Percentiles rank a stretch among this genome's conserved stretches.
These are phyloP conservation scores for Amanita inopinata DNA, from an alignment of 768 basidiomycete genomes.

Conservation along the genomic window DNA sequence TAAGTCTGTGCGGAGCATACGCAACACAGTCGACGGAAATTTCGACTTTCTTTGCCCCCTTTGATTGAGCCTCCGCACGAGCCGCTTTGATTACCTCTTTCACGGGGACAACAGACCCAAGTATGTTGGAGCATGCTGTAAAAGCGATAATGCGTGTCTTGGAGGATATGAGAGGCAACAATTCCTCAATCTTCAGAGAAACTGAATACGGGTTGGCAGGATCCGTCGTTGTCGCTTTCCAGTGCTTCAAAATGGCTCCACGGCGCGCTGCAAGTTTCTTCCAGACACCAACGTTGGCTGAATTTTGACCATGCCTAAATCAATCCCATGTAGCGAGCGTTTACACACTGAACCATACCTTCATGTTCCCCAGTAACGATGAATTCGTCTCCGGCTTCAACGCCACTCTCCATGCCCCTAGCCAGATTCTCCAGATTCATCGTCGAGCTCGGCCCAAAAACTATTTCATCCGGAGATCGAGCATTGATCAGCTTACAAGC, in stretches of 20 bases:
- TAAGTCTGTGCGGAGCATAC: conserved; percentile 62
- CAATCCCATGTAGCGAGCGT: background rate
- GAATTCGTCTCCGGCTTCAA: conserved; percentile 59
- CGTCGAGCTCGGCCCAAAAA: conserved; percentile 59
- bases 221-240: conserved; percentile 40
- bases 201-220: conserved; percentile 62
- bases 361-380: conserved; percentile 77
- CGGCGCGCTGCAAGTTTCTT: conserved; percentile 57
- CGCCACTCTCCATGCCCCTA: conserved; percentile 43
- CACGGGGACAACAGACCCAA: conserved; percentile 57
- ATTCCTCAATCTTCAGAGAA: conserved; percentile 38
- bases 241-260: conserved; percentile 46
- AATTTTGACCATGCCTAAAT: conserved; percentile 2
- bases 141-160: conserved; percentile 69
- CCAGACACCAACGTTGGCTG: conserved; percentile 73
- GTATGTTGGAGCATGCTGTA: conserved; percentile 66
- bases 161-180: conserved; percentile 50
- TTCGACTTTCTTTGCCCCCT: conserved; percentile 53
- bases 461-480: conserved; percentile 48
- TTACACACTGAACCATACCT: conserved; percentile 28
- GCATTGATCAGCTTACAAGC: conserved; percentile 60
- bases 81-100: conserved; percentile 44
- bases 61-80: conserved; percentile 36
- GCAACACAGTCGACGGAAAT: conserved; percentile 71
- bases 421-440: conserved; percentile 63